Percentiles rank a stretch among this genome's conserved stretches.
phyloP scores from a whole-genome alignment of 2,329 filamentous ascomycete species.

The Hypoxylon sp. region DNA sequence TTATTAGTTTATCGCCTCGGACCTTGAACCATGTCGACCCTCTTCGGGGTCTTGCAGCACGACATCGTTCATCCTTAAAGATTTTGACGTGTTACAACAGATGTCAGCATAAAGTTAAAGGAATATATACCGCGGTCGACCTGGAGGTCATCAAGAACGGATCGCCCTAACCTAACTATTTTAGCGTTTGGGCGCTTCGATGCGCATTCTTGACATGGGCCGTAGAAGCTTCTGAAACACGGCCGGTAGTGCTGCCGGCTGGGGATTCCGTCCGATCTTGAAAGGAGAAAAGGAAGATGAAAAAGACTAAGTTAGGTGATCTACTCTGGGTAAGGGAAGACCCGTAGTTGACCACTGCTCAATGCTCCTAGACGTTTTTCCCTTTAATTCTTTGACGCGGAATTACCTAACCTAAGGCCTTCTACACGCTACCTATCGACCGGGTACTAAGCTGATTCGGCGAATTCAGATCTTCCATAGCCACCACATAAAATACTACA shows the following conservation, averaged over 20 bases:
- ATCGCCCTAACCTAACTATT: conserved; percentile 38
- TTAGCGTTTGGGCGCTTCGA: conserved; percentile 41
- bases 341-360: conserved; percentile 27
- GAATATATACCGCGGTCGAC: conserved; percentile 34
- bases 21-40: conserved; percentile 43
- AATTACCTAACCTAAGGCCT: conserved; percentile 6
- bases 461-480: conserved; percentile 39
- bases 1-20: conserved; percentile 32
- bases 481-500: conserved; percentile 28
- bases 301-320: conserved; percentile 15
- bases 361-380: conserved; percentile 14
- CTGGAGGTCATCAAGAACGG: conserved; percentile 32
- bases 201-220: conserved; percentile 42
- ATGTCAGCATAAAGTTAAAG: conserved; percentile 38
- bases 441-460: conserved; percentile 36
- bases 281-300: conserved; percentile 21
- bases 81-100: conserved; percentile 37
- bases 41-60: conserved; percentile 37
- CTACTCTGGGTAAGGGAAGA: conserved; percentile 21
- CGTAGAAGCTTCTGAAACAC: conserved; percentile 43
- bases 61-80: conserved; percentile 39
- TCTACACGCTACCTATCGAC: conserved; percentile 20
- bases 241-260: conserved; percentile 39
- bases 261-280: conserved; percentile 40
- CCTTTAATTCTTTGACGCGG: conserved; percentile 13